Base-by-base conservation (phyloP, 352 stramenopile genomes). In the Aphanomyces invadans region DNA sequence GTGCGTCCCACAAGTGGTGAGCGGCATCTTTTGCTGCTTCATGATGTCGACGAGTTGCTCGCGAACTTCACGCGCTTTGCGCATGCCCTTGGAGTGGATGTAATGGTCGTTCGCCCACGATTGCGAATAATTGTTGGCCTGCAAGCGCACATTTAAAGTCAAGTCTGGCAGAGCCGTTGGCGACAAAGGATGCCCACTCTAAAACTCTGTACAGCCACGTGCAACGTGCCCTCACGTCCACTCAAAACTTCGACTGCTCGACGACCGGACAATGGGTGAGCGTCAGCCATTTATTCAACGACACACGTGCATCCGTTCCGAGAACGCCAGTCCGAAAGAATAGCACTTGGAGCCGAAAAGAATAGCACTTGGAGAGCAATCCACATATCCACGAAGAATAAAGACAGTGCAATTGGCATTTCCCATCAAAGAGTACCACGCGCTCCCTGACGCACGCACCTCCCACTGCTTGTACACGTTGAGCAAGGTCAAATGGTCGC, bases 41-140 rank as follows among this genome's bases (percentile, higher is more conserved):
- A 99, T 98, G 59, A 99, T 96, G 75, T 99, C 94, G n/a, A 97
- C 73, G 10, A 99, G 77, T 76, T 99, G 96, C 78, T 86, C 92
- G 70, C 75, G 92, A 73, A 97, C 90, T 87, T 99, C 74, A 0
- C 87, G 80, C 4, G 88, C 88, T 65, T 95, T 93, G 36, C 90
- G 85, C 66, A 99, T 72, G 0, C 83, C 93, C 71, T 99, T 99
- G 42, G 90, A 83, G 73, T 99, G 96, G 64, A 99, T 97, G 63
- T 99, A 99, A 76, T 99, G 96, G 32, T 92, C 75, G 1, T 87
- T 81, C 67, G 88, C 96, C 97, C 97, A 99, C 68, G 92, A 76
- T 5, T 83, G 76, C 65, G 95, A 95, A 79, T 98, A 98, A 32
- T 93, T 90, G 73, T 99, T 97, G 62, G 91, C 77, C 70, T 98